Evolutionary conservation across 495 filamentous ascomycete species (phyloP).

Genomic region (Aspergillus egyptiacus): DNA sequence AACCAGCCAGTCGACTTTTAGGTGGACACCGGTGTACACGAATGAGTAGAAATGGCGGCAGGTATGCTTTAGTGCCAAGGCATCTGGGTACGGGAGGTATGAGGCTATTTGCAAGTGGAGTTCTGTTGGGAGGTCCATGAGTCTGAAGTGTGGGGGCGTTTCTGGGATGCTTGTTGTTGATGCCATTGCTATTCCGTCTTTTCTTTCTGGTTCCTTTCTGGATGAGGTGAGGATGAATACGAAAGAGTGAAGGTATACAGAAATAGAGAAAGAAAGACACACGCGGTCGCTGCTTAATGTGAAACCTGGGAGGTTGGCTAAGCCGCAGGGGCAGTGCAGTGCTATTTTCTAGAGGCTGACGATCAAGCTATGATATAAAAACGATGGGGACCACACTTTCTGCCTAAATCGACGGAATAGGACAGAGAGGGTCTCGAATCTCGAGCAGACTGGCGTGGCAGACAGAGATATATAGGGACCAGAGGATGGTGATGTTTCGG

Average conservation of each 20-base stretch:
- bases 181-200: conserved; percentile 5
- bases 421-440: neutral
- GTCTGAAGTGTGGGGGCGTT: neutral
- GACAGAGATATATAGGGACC: conserved; percentile 7
- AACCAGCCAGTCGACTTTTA: conserved; percentile 64
- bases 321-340: conserved; percentile 6
- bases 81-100: conserved; percentile 67
- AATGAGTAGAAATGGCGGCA: conserved; percentile 56
- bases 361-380: conserved; percentile 10
- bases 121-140: conserved; percentile 53
- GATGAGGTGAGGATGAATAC: neutral
- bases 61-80: conserved; percentile 63
- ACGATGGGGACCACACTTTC: neutral
- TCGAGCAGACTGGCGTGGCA: conserved; percentile 5
- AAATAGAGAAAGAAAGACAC: neutral
- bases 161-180: neutral
- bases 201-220: neutral
- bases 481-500: conserved; percentile 5
- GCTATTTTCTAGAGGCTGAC: neutral
- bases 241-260: neutral
- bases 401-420: too few relatives aligned
- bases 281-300: too few relatives aligned
- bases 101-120: conserved; percentile 72
- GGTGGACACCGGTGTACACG: conserved; percentile 57
- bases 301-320: neutral